Base-by-base conservation (phyloP, 176 grass and related monocot genomes). In the maize (Zea mays) region DNA sequence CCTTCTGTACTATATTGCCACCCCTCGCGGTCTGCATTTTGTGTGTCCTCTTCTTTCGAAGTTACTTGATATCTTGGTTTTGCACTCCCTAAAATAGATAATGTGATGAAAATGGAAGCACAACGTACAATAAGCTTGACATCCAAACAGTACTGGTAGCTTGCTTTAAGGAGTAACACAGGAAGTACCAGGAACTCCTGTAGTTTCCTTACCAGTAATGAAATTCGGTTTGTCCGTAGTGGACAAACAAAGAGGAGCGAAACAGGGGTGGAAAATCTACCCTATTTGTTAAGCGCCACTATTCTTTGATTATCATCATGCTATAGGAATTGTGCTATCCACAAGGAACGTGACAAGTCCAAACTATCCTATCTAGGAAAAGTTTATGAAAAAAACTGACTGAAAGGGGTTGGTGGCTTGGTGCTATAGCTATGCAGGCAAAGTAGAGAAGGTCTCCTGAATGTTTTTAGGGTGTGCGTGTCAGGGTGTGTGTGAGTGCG, bases 21-120 rank as follows among this genome's bases (percentile, higher is more conserved):
- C 4, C 20, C 62, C 54, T 17, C 74, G 33, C 42, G 36, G 62
- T 83, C 57, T 76, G 69, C 65, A 70, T 14, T 73, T 38, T 17
- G 43, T 61, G 40, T 75, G 49, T 73, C 63, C 63, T 45, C 72
- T 87, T 70, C 19, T 60, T 64, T 77, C 35, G 47, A 74, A 75
- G 67, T 69, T 44, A 35, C 35, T 49, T 84, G 77, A 65, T 73
- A 39, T 45, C 46, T 48, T 56, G 59, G 65, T 16, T 2, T 4
- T 42, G 41, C 61, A 39, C 17, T 83, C 48, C 77, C 83, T 90
- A 80, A 16, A 76, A 27, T 62, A 88, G 62, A 34, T 14, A 65
- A 57, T 27, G 67, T 51, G 3, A 5, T 38, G 56, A 36, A 17
- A 85, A 81, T 69, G 49, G 65, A 17, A 2, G 45, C 0, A 2